Base-by-base conservation (phyloP, 371 early-diverging fungal species). In the Sporodiniella umbellata region DNA sequence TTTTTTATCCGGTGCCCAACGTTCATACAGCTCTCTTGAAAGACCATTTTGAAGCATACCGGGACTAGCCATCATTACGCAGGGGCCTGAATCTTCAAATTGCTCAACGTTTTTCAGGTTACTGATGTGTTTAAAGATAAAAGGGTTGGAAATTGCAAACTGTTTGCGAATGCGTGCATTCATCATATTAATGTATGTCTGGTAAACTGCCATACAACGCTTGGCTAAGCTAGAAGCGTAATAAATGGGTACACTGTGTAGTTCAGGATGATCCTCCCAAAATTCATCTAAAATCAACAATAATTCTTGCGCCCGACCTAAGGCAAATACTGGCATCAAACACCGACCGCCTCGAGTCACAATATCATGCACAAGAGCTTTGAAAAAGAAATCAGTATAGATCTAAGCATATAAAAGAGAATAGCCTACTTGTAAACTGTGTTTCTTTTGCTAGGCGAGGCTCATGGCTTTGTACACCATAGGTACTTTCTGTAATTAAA, bases 111-210 rank as follows among this genome's bases (percentile, higher is more conserved):
- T 89, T 54, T 89, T 90, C 42, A 98, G 78, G 62, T 96, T 95
- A 38, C 92, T 86, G 63, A 99, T 96, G 71, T 98, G 93, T 58
- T 95, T 94, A 70, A 99, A 99, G 18, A 92, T 86, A 75, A 99
- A 99, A 4, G 99, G 99, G 70, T 99, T 99, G 28, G 89, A 89
- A 10, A 85, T 86, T 38, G 88, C 86, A 59, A 94, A 89, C 66
- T 96, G 95, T 59, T 90, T 85, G 38, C 97, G 84, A 58, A 99
- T 99, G 51, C 90, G 83, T 38, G 89, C 86, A 71, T 99, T 99
- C 99, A 99, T 99, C 94, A 98, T 98, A 79, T 99, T 94, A 60
- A 98, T 90, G 71, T 99, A 99, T 2, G 99, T 99, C 64, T 99
- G 96, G 73, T 99, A 99, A 10, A 99, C 94, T 8, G 94, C 89